Conservation (phyloP, 257 asterid genomes). For the Orobanche coerulescens region DNA sequence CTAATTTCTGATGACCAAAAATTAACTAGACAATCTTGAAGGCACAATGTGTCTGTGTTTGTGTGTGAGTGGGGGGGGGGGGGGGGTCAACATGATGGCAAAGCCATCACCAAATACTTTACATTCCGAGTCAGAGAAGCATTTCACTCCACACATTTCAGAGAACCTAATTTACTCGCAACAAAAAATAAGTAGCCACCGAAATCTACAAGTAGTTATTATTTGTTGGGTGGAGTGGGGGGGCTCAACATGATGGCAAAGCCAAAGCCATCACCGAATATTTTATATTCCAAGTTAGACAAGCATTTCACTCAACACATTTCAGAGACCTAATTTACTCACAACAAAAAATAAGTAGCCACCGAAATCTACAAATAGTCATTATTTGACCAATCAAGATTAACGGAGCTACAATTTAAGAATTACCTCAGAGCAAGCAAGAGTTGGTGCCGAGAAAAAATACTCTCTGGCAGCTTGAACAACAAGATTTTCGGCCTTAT, state of each 20-base stretch:
- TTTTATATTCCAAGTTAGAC: too few relatives aligned
- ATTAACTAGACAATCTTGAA: background rate
- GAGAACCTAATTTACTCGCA: background rate
- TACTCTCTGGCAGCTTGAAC: slow-evolving; percentile 98
- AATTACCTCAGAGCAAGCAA: slow-evolving; percentile 80
- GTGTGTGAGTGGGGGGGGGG: too few relatives aligned
- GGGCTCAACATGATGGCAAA: too few relatives aligned
- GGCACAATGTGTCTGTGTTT: too few relatives aligned
- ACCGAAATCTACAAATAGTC: background rate
- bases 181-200: background rate
- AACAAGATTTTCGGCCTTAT: slow-evolving; percentile 92
- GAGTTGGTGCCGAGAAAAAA: slow-evolving; percentile 96
- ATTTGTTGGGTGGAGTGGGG: too few relatives aligned
- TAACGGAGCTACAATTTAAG: slow-evolving; percentile 18
- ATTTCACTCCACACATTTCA: background rate
- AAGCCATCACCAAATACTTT: too few relatives aligned
- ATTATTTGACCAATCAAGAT: background rate
- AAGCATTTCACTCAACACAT: background rate
- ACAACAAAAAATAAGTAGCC: background rate
- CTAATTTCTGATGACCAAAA: slow-evolving; percentile 11
- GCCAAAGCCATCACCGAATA: too few relatives aligned
- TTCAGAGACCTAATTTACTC: slow-evolving; percentile 1
- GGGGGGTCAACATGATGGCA: too few relatives aligned
- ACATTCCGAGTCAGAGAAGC: too few relatives aligned
- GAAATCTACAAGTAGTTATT: background rate